A percentile compares a stretch with the other conserved stretches of the same genome.
Evolutionary conservation across 1,284 basidiomycete species (phyloP).

Genomic region (Pseudozyma sp.): DNA sequence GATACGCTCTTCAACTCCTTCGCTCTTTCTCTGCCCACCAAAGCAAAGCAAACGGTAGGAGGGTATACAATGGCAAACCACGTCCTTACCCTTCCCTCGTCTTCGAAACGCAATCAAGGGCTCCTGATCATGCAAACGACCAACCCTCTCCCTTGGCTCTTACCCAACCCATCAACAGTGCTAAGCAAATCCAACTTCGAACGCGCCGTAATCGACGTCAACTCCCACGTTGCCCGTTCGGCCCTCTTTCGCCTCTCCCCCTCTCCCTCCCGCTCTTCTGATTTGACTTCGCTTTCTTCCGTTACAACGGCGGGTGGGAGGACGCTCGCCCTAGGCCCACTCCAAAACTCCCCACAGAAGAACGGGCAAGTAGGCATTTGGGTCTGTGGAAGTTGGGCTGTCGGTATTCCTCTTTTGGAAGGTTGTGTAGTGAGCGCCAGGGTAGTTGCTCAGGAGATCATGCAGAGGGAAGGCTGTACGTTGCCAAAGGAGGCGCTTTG

Average conservation of each 20-base stretch:
- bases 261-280: neutral
- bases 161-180: constrained; percentile 25
- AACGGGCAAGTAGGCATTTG: constrained; percentile 3
- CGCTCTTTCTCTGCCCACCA: no score
- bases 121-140: constrained; percentile 61
- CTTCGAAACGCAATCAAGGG: neutral
- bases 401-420: constrained; percentile 37
- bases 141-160: constrained; percentile 49
- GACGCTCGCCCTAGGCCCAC: constrained; percentile 6
- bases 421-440: constrained; percentile 31
- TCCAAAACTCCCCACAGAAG: constrained; percentile 9
- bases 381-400: constrained; percentile 30
- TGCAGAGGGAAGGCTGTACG: neutral
- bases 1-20: no score
- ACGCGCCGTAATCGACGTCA: constrained; percentile 51
- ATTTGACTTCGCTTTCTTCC: no score
- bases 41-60: no score
- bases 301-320: no score
- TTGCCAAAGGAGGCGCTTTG: neutral
- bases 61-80: constrained; percentile 63
- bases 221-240: constrained; percentile 15
- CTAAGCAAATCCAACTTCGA: constrained; percentile 53
- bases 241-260: constrained; percentile 9
- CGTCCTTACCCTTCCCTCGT: constrained; percentile 41
- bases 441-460: constrained; percentile 20